phyloP scores from a whole-genome alignment of 163 green algal species.

The Chloromonas sp. region DNA sequence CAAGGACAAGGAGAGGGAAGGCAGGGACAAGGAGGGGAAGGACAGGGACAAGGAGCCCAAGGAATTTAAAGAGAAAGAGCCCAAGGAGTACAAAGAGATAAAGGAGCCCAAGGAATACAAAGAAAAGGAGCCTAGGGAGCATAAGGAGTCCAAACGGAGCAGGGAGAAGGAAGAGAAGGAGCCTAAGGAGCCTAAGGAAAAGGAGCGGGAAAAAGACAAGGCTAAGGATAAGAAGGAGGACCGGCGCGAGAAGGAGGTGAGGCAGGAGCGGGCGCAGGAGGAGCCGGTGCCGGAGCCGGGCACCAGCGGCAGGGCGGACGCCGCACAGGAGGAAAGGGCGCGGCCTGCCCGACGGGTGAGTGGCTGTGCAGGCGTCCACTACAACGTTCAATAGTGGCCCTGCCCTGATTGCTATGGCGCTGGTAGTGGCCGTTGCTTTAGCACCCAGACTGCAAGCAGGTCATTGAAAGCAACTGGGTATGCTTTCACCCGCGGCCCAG shows the following conservation, averaged over 20 bases:
- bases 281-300: too few relatives aligned
- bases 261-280: not conserved
- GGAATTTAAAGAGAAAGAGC: not conserved
- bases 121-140: not conserved
- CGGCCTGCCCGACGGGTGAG: too few relatives aligned
- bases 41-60: not conserved
- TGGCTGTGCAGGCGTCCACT: too few relatives aligned
- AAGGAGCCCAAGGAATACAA: not conserved
- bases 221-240: not conserved
- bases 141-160: not conserved
- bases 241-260: not conserved
- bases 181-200: not conserved
- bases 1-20: not conserved
- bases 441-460: too few relatives aligned
- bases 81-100: not conserved
- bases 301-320: too few relatives aligned
- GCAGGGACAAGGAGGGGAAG: not conserved
- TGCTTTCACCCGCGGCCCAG: too few relatives aligned
- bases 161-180: not conserved
- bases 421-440: too few relatives aligned
- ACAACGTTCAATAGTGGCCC: too few relatives aligned
- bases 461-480: too few relatives aligned
- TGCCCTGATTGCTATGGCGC: too few relatives aligned
- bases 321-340: too few relatives aligned
- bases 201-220: not conserved